phyloP scores from a whole-genome alignment of 768 basidiomycete species.

The Xanthoconium purpureum region DNA sequence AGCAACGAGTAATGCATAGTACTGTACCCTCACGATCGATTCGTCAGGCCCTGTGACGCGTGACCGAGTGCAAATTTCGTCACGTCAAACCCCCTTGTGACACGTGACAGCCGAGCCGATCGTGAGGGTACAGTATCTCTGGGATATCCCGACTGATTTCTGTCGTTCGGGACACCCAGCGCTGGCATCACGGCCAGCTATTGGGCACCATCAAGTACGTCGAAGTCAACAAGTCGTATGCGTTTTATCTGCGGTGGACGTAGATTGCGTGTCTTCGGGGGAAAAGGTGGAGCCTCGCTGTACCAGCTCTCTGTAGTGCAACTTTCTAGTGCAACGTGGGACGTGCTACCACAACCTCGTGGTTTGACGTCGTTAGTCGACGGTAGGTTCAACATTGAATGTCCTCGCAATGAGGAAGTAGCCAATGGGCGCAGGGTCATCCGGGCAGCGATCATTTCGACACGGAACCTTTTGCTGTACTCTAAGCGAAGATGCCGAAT shows the following conservation, averaged over 20 bases:
- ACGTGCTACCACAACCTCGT: constrained; percentile 23
- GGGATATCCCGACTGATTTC: constrained; percentile 57
- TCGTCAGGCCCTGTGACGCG: too few species aligned
- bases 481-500: too few species aligned
- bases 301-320: constrained; percentile 42
- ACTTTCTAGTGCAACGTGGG: constrained; percentile 35
- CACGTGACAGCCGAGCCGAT: too few species aligned
- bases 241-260: constrained; percentile 56
- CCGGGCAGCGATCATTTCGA: too few species aligned
- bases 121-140: too few species aligned
- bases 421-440: too few species aligned
- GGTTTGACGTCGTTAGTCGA: constrained; percentile 5
- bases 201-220: constrained; percentile 57
- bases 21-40: too few species aligned
- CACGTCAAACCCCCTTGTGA: too few species aligned
- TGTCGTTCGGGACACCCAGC: constrained; percentile 28
- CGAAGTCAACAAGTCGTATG: constrained; percentile 56
- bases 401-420: too few species aligned
- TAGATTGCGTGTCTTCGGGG: constrained; percentile 53
- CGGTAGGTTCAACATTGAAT: too few species aligned
- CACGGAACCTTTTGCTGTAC: too few species aligned
- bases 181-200: not conserved
- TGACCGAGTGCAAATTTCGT: too few species aligned
- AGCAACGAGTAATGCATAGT: constrained; percentile 41
- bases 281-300: constrained; percentile 42